Evolutionary conservation across 345 rosid species (phyloP).

Genomic region (Combretum micranthum): DNA sequence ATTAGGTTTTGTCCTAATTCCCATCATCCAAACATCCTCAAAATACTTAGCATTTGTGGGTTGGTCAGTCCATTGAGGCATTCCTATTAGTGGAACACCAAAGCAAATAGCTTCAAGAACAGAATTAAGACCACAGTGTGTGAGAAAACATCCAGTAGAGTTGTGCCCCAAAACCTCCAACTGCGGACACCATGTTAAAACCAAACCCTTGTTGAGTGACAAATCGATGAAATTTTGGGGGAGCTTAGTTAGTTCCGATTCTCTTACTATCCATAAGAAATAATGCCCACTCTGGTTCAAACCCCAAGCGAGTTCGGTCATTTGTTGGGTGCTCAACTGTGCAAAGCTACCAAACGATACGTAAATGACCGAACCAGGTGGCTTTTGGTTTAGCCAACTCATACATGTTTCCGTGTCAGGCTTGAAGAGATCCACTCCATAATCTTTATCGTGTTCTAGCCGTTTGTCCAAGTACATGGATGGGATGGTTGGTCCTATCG

Average conservation of each 20-base stretch:
- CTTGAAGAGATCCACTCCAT: constrained; percentile 8
- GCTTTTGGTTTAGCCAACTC: constrained; percentile 2
- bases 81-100: background rate
- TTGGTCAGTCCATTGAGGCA: background rate
- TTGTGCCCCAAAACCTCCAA: constrained; percentile 8
- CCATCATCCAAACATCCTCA: constrained; percentile 1
- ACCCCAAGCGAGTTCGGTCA: constrained; percentile 15
- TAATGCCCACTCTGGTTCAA: background rate
- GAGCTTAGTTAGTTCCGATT: constrained; percentile 5
- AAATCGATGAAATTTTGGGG: constrained; percentile 6
- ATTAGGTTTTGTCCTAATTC: background rate
- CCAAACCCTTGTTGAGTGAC: background rate
- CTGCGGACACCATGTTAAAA: constrained; percentile 11
- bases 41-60: background rate
- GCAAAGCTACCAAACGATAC: constrained; percentile 16
- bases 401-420: background rate
- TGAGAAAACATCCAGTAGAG: constrained; percentile 10
- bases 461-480: constrained; percentile 10
- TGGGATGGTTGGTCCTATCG: constrained; percentile 13
- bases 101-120: constrained; percentile 11
- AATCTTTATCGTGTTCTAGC: constrained; percentile 10
- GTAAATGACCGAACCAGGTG: constrained; percentile 8
- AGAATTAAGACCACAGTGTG: constrained; percentile 13
- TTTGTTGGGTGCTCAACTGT: constrained; percentile 7
- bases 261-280: constrained; percentile 15